Base-by-base conservation (phyloP, 306 rosid species). In the Neltuma alba region DNA sequence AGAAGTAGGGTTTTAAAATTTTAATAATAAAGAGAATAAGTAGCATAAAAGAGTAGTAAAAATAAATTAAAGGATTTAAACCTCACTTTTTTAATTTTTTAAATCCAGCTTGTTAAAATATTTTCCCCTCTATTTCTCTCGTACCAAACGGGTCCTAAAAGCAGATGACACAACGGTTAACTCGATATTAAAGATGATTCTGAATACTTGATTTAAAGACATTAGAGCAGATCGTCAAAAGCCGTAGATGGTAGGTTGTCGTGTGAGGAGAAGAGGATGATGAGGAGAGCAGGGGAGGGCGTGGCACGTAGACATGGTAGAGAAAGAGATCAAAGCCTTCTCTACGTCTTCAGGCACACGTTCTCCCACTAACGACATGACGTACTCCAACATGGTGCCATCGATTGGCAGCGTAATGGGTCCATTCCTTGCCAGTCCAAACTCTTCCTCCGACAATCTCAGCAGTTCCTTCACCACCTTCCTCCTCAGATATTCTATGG, bases 361-460 rank as follows among this genome's bases (percentile, higher is more conserved):
- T 63, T 82, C 84, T 10, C 58, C 76, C 57, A 82, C 71, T 1
- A 85, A 64, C 0, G 64, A 75, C 1, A 85, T 75, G 6, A 61
- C 76, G 16, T 82, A 85, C 20, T 85, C 82, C 82, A 85, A 71
- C 74, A 79, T 79, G 7, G 76, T 54, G 11, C 82, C 2, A 47
- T 85, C 86, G 34, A 83, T 79, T 1, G 86, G 86, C 10, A 85
- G 57, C 41, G 13, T 70, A 13, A 85, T 79, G 9, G 88, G 84
- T 45, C 80, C 74, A 45, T 76, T 76, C 0, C 40, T 11, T 0
- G 82, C 58, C 16, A 82, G 47, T 15, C 86, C 86, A 37, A 75
- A 82, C 82, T 75, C 86, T 70, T 85, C 84, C 40, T 82, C 88
- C 0, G 86, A 82, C 88, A 79, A 85, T 27, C 66, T 82, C 1